Base-by-base conservation (phyloP, 1,284 basidiomycete species). In the Hemileia vastatrix region DNA sequence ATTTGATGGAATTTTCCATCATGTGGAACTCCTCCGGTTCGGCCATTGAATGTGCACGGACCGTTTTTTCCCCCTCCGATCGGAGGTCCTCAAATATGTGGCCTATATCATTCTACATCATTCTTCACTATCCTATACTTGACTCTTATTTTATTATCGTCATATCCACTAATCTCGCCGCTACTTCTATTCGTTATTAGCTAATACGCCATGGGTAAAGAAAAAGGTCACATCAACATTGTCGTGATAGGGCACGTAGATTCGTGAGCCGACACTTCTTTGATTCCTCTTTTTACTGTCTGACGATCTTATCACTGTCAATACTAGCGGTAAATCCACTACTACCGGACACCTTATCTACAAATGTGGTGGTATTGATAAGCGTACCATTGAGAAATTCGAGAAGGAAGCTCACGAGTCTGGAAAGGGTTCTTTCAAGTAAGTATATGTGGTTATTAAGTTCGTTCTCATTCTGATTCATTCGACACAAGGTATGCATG, bases 331-430 rank as follows among this genome's bases (percentile, higher is more conserved):
- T 75, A 97, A 97, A 83, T 97, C 93, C 70, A 98, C 94, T 81
- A 98, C 94, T 78, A 98, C 95, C 76, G 95, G 95, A 75, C 95
- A 99, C 84, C 84, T 99, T 82, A 98, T 98, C 86, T 97, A 97
- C 90, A 97, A 99, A 87, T 99, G 94, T 80, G 94, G 94, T 86
- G 95, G 95, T 90, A 98, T 99, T 83, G 95, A 99, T 81, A 98
- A 98, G 84, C 94, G 95, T 87, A 68, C 67, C 33, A 68, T 68
- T 54, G 67, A 67, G 45, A 67, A 66, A 83, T 98, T 97, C 85
- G 94, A 99, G 86, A 99, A 99, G 87, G 94, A 99, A 83, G 95
- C 94, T 76, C 90, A 91, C 82, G 94, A 99, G 80, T 88, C 97
- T 78, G 95, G 94, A 78, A 98, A 98, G 84, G 91, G 92, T 79